A percentile compares a stretch with the other conserved stretches of the same genome.
phyloP scores from a whole-genome alignment of 2,329 filamentous ascomycete species.

The Pseudogymnoascus sp. region DNA sequence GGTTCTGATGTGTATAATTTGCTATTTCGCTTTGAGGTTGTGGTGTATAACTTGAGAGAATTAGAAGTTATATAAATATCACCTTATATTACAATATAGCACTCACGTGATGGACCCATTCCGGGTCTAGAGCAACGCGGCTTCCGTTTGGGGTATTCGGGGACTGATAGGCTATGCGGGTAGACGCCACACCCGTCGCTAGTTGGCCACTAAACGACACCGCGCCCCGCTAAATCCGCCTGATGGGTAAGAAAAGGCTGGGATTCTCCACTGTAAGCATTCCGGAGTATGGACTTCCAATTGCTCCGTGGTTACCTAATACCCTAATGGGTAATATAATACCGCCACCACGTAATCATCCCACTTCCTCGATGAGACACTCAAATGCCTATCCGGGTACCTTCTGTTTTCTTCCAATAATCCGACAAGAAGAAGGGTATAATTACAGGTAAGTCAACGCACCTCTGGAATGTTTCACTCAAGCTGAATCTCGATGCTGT shows the following conservation, averaged over 20 bases:
- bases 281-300: not conserved
- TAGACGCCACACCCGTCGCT: not conserved
- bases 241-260: not conserved
- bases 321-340: not conserved
- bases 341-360: not conserved
- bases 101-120: not conserved
- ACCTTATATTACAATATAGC: not conserved
- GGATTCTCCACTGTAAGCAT: not conserved
- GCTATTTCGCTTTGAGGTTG: not conserved
- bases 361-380: not conserved
- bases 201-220: not conserved
- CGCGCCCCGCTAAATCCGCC: not conserved
- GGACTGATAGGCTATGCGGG: not conserved
- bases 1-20: not conserved
- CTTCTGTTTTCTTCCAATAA: not conserved
- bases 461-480: not conserved
- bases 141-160: not conserved
- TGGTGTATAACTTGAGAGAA: not conserved
- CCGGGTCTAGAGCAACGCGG: not conserved
- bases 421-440: not conserved
- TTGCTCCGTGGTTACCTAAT: not conserved
- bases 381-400: not conserved
- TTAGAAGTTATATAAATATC: not conserved
- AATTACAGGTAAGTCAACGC: not conserved
- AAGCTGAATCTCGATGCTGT: not conserved